Evolutionary conservation across 805 yeast species (phyloP), one percentile per base, ranked within the genome.

Genomic region (Schizosaccharomyces osmophilus): DNA sequence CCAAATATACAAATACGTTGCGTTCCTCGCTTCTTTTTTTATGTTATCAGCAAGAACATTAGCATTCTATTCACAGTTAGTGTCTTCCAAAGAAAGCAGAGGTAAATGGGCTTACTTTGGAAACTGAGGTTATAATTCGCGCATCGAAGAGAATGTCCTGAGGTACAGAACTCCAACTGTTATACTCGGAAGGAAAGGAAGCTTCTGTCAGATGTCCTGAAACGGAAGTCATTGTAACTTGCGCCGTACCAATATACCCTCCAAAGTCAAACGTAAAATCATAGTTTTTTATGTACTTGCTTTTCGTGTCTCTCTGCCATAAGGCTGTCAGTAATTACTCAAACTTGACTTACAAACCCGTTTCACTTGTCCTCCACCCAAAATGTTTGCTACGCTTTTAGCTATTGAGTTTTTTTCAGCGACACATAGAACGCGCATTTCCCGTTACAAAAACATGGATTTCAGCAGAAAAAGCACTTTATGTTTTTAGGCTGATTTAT

Each of bases 321-420:
- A 9, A 11, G 13, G 31, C 41, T 5, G 55, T 26, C 29, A 61
- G 32, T 54, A 19, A 32, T n/a, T 2, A 17, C 11, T 61, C 32
- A 58, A 61, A 15, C 59, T 4, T 2, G 22, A 22, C 4, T 24
- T 6, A 60, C 66, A 39, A 61, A 64, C 66, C 11, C 77, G 68
- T 4, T 70, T 67, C 17, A 75, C 72, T 4, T 77, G 68, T 0
- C 95, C 94, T 5, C 95, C 95, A 19, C 93, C 82, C 1, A 93
- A 77, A 1, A 83, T 82, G 48, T 72, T 70, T 0, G 94, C 78
- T 13, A 93, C 88, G 13, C 87, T 84, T 69, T 83, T 87, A 2
- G 97, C 94, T 59, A 93, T 93, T 1, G 96, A 86, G 62, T 94
- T 94, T 72, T 93, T 93, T 73, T 93, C 99, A 1, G 99, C 98